Evolutionary conservation across 129 eudicot genomes (phyloP).

Genomic region (Kitagawia praeruptora): DNA sequence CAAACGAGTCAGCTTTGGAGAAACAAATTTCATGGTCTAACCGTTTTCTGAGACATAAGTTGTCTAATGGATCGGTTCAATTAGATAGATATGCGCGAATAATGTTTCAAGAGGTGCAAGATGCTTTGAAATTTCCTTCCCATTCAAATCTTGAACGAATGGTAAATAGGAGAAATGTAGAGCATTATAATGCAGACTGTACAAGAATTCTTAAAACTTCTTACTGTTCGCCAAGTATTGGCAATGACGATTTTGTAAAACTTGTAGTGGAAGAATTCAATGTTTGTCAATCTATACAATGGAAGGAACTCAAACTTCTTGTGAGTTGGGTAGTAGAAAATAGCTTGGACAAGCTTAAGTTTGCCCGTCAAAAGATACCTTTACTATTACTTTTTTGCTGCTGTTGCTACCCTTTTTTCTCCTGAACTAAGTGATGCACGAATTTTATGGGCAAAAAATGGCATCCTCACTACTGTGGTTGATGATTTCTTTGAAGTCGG

Average conservation of each 20-base stretch:
- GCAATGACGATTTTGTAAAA: conserved; percentile 44
- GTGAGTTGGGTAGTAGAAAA: conserved; percentile 73
- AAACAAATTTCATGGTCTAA: conserved; percentile 28
- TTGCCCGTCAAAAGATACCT: conserved; percentile 69
- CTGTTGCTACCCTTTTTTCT: conserved; percentile 40
- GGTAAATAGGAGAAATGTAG: conserved; percentile 49
- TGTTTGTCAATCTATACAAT: conserved; percentile 50
- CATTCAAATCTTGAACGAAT: conserved; percentile 51
- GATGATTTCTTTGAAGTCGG: conserved; percentile 91
- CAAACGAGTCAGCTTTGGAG: conserved; percentile 37
- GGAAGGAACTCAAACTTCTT: conserved; percentile 48
- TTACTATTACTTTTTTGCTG: conserved; percentile 79
- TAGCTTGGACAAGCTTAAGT: conserved; percentile 66
- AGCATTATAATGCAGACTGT: conserved; percentile 31
- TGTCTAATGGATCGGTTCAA: conserved; percentile 15
- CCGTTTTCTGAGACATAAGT: conserved; percentile 25
- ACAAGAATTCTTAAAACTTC: conserved; percentile 60
- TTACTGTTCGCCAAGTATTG: conserved; percentile 38
- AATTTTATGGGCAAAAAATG: conserved; percentile 79
- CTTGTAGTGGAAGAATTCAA: conserved; percentile 67
- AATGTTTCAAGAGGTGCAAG: conserved; percentile 47
- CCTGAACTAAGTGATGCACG: conserved; percentile 80
- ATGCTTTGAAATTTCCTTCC: conserved; percentile 44
- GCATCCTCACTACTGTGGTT: conserved; percentile 61
- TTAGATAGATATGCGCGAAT: conserved; percentile 27